Conservation (phyloP, 2,329 filamentous ascomycete genomes). For the Botrytis galanthina region DNA sequence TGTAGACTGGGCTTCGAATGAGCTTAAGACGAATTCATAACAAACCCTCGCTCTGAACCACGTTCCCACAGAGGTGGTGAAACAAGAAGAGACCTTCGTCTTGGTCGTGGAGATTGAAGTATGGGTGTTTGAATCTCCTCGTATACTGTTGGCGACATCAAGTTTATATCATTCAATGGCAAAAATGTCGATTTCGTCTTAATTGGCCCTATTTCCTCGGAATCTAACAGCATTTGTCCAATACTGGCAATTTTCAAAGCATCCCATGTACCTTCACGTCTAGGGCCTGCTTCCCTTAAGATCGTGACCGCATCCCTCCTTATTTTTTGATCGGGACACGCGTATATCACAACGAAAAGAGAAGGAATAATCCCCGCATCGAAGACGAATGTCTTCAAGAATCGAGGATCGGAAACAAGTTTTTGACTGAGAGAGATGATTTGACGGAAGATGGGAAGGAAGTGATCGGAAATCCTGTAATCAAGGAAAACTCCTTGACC, state of each 20-base stretch:
- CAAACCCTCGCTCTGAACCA: constrained; percentile 1
- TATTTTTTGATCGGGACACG: constrained; percentile 22
- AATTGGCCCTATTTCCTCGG: constrained; percentile 17
- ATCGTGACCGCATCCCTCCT: constrained; percentile 27
- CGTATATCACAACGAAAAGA: constrained; percentile 27
- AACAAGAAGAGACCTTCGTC: constrained; percentile 19
- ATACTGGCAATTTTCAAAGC: constrained; percentile 23
- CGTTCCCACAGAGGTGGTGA: constrained; percentile 17
- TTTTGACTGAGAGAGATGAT: constrained; percentile 24
- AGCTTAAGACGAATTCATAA: background rate
- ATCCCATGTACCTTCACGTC: constrained; percentile 30
- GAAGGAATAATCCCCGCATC: constrained; percentile 29
- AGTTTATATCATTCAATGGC: constrained; percentile 9
- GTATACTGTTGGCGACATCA: constrained; percentile 11
- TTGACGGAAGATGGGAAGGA: constrained; percentile 23
- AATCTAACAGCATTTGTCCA: constrained; percentile 20
- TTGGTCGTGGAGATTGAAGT: constrained; percentile 9
- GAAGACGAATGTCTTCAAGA: constrained; percentile 30
- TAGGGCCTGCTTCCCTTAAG: constrained; percentile 23
- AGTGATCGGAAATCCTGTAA: constrained; percentile 8
- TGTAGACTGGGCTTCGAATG: background rate
- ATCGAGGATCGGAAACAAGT: constrained; percentile 22
- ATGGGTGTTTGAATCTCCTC: constrained; percentile 15
- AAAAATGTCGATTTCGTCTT: constrained; percentile 3
- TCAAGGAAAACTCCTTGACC: constrained; percentile 21